These are phyloP conservation scores for Colletotrichum sp. DNA, from an alignment of 2,329 filamentous ascomycete species.

Conservation along the genomic window DNA sequence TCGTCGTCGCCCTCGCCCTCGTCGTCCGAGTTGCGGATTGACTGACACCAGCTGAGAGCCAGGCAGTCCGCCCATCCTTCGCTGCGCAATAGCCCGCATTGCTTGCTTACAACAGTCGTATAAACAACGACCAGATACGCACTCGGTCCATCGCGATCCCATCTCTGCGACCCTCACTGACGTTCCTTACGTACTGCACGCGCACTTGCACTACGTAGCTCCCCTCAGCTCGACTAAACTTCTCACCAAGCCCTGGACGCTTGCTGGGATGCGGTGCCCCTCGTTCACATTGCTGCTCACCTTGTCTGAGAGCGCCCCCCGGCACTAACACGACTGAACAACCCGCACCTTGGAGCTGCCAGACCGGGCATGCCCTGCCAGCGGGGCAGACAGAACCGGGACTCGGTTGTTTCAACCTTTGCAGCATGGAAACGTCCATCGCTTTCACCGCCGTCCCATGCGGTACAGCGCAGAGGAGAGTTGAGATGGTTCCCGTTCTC, in stretches of 20 bases:
- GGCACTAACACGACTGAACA: neutral
- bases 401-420: slow-evolving; percentile 15
- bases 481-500: neutral
- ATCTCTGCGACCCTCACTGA: neutral
- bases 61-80: neutral
- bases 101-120: neutral
- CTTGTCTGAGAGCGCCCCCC: neutral
- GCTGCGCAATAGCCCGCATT: neutral
- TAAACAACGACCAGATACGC: neutral
- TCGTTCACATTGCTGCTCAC: neutral
- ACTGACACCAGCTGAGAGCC: neutral
- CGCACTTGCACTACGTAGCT: neutral
- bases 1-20: neutral
- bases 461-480: neutral
- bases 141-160: neutral
- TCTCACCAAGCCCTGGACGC: neutral
- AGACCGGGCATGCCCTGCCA: slow-evolving; percentile 6
- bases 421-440: slow-evolving; percentile 9
- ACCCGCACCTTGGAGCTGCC: neutral
- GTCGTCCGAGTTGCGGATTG: neutral
- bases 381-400: slow-evolving; percentile 10
- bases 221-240: neutral
- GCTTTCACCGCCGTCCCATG: slow-evolving; percentile 15
- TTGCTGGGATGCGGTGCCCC: neutral
- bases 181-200: neutral